phyloP scores from a whole-genome alignment of 2,329 filamentous ascomycete genomes.

The Coleophoma crateriformis region DNA sequence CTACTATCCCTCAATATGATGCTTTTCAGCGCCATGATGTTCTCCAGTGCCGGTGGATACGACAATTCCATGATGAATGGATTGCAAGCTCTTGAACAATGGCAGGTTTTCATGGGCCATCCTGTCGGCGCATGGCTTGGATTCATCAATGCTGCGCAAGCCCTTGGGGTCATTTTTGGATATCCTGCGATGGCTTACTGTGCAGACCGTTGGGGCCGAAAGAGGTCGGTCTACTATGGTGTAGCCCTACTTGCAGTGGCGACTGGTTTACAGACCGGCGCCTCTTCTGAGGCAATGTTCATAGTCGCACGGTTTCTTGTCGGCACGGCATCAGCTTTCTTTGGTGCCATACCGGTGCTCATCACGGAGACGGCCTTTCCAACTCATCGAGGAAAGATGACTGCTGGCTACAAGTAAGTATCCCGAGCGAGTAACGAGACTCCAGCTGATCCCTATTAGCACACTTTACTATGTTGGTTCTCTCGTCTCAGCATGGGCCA shows the following conservation, averaged over 20 bases:
- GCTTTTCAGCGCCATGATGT: neutral
- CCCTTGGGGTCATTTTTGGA: slow-evolving; percentile 22
- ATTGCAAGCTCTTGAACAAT: slow-evolving; percentile 26
- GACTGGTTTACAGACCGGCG: slow-evolving; percentile 32
- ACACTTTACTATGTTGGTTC: slow-evolving; percentile 28
- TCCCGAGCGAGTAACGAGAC: slow-evolving; percentile 23
- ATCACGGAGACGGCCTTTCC: slow-evolving; percentile 11
- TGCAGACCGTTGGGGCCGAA: slow-evolving; percentile 22
- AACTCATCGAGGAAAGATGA: slow-evolving; percentile 7
- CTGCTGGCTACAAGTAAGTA: slow-evolving; percentile 23
- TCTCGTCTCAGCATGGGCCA: slow-evolving; percentile 32
- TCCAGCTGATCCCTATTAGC: slow-evolving; percentile 9
- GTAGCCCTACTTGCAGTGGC: slow-evolving; percentile 33
- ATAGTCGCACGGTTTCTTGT: slow-evolving; percentile 33
- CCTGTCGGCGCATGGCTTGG: slow-evolving; percentile 25
- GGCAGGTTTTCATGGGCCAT: slow-evolving; percentile 25
- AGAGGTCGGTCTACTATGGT: slow-evolving; percentile 2
- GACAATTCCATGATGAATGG: slow-evolving; percentile 22
- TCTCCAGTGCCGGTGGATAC: slow-evolving; percentile 3
- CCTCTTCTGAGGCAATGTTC: slow-evolving; percentile 32
- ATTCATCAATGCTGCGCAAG: slow-evolving; percentile 25
- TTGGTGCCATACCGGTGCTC: slow-evolving; percentile 5
- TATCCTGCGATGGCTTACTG: slow-evolving; percentile 24
- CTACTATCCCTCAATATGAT: slow-evolving; percentile 1
- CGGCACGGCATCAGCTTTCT: slow-evolving; percentile 20